A percentile compares a stretch with the other conserved stretches of the same genome.
phyloP scores from a whole-genome alignment of 352 stramenopile genomes.

The Phytophthora tubulina region DNA sequence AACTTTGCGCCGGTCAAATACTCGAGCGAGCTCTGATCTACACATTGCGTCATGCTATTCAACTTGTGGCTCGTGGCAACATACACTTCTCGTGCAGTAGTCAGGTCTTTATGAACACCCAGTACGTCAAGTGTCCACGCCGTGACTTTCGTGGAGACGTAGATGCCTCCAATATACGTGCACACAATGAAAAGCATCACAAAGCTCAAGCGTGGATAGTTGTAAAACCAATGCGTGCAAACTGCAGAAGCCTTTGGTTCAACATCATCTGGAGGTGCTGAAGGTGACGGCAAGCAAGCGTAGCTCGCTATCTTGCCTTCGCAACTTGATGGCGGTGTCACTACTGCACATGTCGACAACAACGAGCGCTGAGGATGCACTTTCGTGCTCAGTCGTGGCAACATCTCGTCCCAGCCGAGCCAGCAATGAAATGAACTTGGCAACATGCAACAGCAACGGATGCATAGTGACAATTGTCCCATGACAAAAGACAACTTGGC shows the following conservation, averaged over 20 bases:
- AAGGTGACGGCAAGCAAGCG: slow-evolving; percentile 31
- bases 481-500: not conserved
- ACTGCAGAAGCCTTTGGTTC: slow-evolving; percentile 2
- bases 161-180: slow-evolving; percentile 53
- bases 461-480: not conserved
- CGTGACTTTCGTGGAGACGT: slow-evolving; percentile 51
- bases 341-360: not conserved
- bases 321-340: slow-evolving; percentile 4
- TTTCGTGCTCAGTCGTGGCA: slow-evolving; percentile 28
- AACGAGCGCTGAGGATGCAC: slow-evolving; percentile 35
- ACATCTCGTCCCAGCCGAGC: slow-evolving; percentile 18
- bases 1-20: slow-evolving; percentile 40
- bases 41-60: slow-evolving; percentile 46
- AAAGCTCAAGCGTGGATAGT: slow-evolving; percentile 63
- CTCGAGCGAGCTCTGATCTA: slow-evolving; percentile 38
- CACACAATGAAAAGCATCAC: slow-evolving; percentile 59
- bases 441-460: not conserved
- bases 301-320: slow-evolving; percentile 24
- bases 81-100: slow-evolving; percentile 41
- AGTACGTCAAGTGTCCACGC: slow-evolving; percentile 40
- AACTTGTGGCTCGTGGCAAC: slow-evolving; percentile 43
- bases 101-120: slow-evolving; percentile 43
- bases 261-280: slow-evolving; percentile 2
- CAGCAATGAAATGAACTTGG: slow-evolving; percentile 11
- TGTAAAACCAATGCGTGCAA: slow-evolving; percentile 41